Evolutionary conservation across 2,329 filamentous ascomycete species (phyloP).

Genomic region (Gnomoniopsis sp.): DNA sequence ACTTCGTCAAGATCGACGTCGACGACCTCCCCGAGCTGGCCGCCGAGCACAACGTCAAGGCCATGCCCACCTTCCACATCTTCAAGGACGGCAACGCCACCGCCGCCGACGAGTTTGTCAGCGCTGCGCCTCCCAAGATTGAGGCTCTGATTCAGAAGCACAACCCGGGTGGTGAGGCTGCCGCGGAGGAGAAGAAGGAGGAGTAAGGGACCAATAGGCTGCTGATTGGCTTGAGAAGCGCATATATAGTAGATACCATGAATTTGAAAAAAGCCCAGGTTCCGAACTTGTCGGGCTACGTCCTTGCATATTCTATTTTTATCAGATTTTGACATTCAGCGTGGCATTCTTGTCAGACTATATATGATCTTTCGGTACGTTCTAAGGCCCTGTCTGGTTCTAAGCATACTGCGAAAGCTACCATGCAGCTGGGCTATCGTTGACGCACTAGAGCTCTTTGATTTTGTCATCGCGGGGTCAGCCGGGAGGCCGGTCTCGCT

Average conservation of each 20-base stretch:
- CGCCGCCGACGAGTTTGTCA: slow-evolving; percentile 70
- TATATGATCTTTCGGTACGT: too few relatives aligned
- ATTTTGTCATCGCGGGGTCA: slow-evolving; percentile 16
- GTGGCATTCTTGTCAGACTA: background rate
- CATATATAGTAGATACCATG: background rate
- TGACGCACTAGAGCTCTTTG: background rate
- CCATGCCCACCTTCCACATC: slow-evolving; percentile 89
- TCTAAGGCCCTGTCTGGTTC: too few relatives aligned
- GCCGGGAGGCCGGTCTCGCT: slow-evolving; percentile 6
- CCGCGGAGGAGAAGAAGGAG: slow-evolving; percentile 14
- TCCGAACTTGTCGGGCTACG: background rate
- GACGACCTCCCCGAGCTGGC: slow-evolving; percentile 75
- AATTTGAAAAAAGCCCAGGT: background rate
- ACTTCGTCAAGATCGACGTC: slow-evolving; percentile 90
- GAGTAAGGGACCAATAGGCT: slow-evolving; percentile 7
- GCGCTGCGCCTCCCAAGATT: slow-evolving; percentile 74
- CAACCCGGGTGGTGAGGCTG: slow-evolving; percentile 15
- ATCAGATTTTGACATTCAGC: background rate
- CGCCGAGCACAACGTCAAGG: slow-evolving; percentile 73
- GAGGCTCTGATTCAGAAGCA: slow-evolving; percentile 37
- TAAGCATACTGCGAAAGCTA: too few relatives aligned
- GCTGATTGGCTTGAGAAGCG: background rate
- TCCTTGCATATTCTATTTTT: background rate
- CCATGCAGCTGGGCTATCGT: background rate
- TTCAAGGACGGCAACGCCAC: slow-evolving; percentile 79